phyloP scores from a whole-genome alignment of 768 basidiomycete genomes.

The Lyophyllum shimeji region DNA sequence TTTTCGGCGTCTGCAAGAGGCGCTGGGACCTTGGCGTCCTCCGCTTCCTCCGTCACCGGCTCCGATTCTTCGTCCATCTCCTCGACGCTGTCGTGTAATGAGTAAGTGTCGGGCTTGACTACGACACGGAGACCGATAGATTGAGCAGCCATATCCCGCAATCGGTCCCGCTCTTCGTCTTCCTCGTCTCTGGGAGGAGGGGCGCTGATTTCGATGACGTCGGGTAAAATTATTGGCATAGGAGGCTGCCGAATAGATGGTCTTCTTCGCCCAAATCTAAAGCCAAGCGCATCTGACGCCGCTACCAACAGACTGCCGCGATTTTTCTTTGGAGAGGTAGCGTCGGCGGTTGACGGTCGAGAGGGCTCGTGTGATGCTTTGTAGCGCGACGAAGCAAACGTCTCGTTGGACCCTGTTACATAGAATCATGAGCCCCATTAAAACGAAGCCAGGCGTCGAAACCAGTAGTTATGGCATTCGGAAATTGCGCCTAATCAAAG shows the following conservation, averaged over 20 bases:
- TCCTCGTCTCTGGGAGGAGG: conserved; percentile 54
- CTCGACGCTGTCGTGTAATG: conserved; percentile 32
- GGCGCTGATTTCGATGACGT: conserved; percentile 72
- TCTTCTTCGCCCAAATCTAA: conserved; percentile 48
- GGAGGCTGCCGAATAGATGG: conserved; percentile 35
- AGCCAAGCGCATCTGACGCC: conserved; percentile 51
- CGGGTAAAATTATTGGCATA: conserved; percentile 54
- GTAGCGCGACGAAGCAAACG: conserved; percentile 24
- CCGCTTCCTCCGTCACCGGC: conserved; percentile 17
- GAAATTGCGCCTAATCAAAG: conserved; percentile 1
- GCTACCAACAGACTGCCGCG: conserved; percentile 49
- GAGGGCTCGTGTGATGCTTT: conserved; percentile 18
- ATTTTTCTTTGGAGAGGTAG: conserved; percentile 26
- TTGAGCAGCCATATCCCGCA: conserved; percentile 74
- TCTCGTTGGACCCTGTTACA: conserved; percentile 8
- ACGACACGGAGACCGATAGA: conserved; percentile 67
- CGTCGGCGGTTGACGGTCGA: conserved; percentile 24
- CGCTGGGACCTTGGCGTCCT: conserved; percentile 8
- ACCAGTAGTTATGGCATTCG: not conserved
- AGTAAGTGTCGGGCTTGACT: conserved; percentile 37
- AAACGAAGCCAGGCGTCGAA: not conserved
- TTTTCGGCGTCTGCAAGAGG: conserved; percentile 7
- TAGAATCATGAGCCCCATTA: not conserved
- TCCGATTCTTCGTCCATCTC: conserved; percentile 35
- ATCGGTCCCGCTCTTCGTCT: conserved; percentile 70